Percentiles rank a stretch among this genome's conserved stretches.
These are phyloP conservation scores for Spinellus fusiger DNA, from an alignment of 192 early-diverging fungal genomes.

Conservation along the genomic window DNA sequence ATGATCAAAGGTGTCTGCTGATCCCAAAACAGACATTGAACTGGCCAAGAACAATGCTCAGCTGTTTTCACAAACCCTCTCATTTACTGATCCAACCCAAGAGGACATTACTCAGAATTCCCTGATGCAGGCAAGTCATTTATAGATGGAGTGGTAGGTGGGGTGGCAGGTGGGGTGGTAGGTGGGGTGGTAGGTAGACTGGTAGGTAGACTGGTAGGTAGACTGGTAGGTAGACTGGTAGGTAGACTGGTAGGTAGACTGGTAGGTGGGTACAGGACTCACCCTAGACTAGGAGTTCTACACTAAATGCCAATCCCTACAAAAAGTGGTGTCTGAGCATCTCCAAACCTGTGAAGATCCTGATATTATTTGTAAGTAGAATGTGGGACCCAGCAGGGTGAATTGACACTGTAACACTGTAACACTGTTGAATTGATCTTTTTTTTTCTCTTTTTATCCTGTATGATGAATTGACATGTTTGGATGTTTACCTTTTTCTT, in stretches of 20 bases:
- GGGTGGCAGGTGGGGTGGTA: no score
- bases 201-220: no score
- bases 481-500: neutral
- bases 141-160: no score
- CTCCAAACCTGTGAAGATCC: constrained; percentile 26
- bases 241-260: no score
- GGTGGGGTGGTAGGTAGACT: no score
- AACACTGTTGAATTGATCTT: constrained; percentile 1
- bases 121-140: constrained; percentile 45
- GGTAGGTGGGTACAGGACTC: no score
- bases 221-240: no score
- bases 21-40: constrained; percentile 32
- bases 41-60: constrained; percentile 47
- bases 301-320: constrained; percentile 39
- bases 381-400: neutral
- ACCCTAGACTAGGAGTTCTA: constrained; percentile 42
- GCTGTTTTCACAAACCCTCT: constrained; percentile 43
- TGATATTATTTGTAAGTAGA: constrained; percentile 37
- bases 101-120: constrained; percentile 52
- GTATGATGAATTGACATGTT: neutral
- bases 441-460: neutral
- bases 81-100: constrained; percentile 43
- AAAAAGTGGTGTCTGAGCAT: constrained; percentile 35
- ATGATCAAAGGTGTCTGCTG: neutral
- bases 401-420: neutral